Base-by-base conservation (phyloP, 352 stramenopile species). In the Phytophthora brassicae region DNA sequence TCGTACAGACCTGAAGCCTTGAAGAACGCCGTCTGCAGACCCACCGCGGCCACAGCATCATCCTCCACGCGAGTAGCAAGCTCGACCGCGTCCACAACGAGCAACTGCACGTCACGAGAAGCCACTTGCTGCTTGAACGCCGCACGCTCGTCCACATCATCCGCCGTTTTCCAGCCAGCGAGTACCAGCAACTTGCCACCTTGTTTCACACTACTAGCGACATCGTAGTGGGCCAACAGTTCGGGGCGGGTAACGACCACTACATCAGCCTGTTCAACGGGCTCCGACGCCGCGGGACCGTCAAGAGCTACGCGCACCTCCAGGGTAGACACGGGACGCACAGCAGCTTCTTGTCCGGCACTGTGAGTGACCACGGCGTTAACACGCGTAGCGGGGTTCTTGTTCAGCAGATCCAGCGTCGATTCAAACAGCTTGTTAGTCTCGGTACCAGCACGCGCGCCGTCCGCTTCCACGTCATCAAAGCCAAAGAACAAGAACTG, bases 401-500 rank as follows among this genome's bases (percentile, higher is more conserved):
- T 80, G 68, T 81, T 76, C 11, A 90, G 62, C 44, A 88, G 47
- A 39, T 72, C 51, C 26, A 90, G 63, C 33, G 77, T 86, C 42
- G 68, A 60, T 20, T 55, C 33, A 55, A 86, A 88, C 29, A 61
- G 49, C 20, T 50, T 50, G 26, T 61, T 71, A 12, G 84, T 67
- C 19, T 68, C 47, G 0, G 57, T 65, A 29, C 72, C 69, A 29
- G 53, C 26, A 41, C 75, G 73, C 55, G 79, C 64, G 20, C 33
- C 48, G 19, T 84, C 76, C 29, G 89, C 73, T 19, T 88, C 77
- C 41, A 92, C 85, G 44, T 82, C 86, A 35, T 90, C 86, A 63
- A 92, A 96, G 35, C 89, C 88, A 72, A 81, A 97, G 64, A 97
- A 91, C 46, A 97, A 75, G 69, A 88, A 97, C 68, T 97, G 86